Evolutionary conservation across 768 basidiomycete species (phyloP), one percentile per base, ranked within the genome.

Genomic region (Leccinellum albellum): DNA sequence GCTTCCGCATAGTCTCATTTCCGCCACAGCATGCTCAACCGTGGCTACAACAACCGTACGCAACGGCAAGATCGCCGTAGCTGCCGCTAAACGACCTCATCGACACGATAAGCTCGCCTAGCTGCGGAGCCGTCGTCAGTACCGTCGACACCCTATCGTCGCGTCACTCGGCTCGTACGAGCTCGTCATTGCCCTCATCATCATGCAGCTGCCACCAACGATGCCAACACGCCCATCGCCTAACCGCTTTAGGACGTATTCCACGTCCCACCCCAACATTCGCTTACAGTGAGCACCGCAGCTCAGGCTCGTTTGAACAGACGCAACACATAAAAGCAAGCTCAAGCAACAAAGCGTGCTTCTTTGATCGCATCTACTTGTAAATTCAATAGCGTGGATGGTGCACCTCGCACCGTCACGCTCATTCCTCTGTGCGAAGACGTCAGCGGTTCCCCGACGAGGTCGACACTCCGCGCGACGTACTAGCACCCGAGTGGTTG

Each of bases 381-480:
- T n/a, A 75, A 95, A 26, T 94, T 94, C 71, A 85, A 75, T 54
- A 88, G 90, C 21, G 80, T 82, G 5, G 87, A 91, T 62, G 87
- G 86, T 12, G 84, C 86, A 6, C 93, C 95, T 21, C 79, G 96
- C 29, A 87, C 98, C 40, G 88, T 98, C 12, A 87, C 92, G 0
- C 82, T 98, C 45, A 82, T 99, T 37, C 93, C 95, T 3, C 79
- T 99, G 8, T 86, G 86, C 24, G 76, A 78, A 24, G 89, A 90
- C 63, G 76, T 92, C 42, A 74, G 74, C 59, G 82, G n/a, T 99
- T 98, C 74, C 96, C 96, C 0, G 96, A 99, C 66, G 96, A 99
- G 71, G 81, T 96, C 12, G 95, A 98, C 65, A 98, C 97, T 0
- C 96, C 96, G 0, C 84, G 85, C 61, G 89, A 98, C 55, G 75